phyloP scores from a whole-genome alignment of 2,329 filamentous ascomycete species.

The Pestalotiopsis sp. region DNA sequence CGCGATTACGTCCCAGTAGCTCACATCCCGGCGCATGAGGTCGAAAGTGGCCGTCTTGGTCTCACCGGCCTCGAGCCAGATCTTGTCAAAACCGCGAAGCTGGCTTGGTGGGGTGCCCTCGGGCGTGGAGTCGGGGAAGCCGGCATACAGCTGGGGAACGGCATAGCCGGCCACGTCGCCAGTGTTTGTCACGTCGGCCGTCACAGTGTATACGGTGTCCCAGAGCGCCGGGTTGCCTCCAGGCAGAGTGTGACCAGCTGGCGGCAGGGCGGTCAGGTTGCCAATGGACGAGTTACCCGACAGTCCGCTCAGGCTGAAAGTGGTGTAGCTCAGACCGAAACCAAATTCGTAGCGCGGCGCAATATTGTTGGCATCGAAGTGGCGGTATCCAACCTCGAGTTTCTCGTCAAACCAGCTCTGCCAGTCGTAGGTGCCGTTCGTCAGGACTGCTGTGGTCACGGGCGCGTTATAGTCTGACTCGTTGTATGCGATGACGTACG shows the following conservation, averaged over 20 bases:
- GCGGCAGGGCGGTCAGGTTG: not conserved
- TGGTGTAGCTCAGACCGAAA: conserved; percentile 61
- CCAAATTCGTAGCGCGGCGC: conserved; percentile 67
- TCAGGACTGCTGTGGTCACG: conserved; percentile 37
- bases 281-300: conserved; percentile 1
- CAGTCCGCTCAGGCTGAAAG: conserved; percentile 49
- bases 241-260: conserved; percentile 41
- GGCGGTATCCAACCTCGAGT: conserved; percentile 68
- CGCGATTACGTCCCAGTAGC: conserved; percentile 75
- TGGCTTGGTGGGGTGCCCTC: conserved; percentile 59
- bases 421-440: conserved; percentile 39
- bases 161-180: conserved; percentile 67
- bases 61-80: conserved; percentile 69
- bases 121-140: not conserved
- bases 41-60: conserved; percentile 67
- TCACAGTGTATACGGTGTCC: conserved; percentile 68
- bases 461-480: conserved; percentile 48
- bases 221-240: conserved; percentile 69
- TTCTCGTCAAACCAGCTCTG: conserved; percentile 60
- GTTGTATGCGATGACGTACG: conserved; percentile 69
- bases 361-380: conserved; percentile 62
- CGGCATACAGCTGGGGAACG: conserved; percentile 63
- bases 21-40: conserved; percentile 78
- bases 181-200: conserved; percentile 70
- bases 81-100: conserved; percentile 81